A percentile compares a stretch with the other conserved stretches of the same genome.
Evolutionary conservation across 179 eudicot genomes (phyloP).

Genomic region (Beta lomatogona): DNA sequence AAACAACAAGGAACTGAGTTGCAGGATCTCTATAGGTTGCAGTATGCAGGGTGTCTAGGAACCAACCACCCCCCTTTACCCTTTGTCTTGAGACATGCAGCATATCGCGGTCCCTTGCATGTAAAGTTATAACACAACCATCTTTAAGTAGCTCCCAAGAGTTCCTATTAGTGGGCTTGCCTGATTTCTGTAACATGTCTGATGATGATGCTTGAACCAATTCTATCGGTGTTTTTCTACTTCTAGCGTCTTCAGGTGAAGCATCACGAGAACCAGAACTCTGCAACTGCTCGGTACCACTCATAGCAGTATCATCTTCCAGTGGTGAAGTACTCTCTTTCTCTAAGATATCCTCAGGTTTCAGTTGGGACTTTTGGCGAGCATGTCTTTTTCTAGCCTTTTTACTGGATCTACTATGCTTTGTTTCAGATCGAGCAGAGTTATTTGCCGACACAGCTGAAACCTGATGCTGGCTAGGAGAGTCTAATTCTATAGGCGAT

Average conservation of each 20-base stretch:
- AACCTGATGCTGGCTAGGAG: conserved; percentile 60
- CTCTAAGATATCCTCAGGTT: conserved; percentile 63
- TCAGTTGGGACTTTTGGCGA: conserved; percentile 73
- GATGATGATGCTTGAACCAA: conserved; percentile 50
- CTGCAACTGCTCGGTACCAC: conserved; percentile 80
- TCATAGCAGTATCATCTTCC: conserved; percentile 91
- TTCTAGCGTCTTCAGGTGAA: conserved; percentile 76
- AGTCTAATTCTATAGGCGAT: conserved; percentile 43
- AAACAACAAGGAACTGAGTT: conserved; percentile 87
- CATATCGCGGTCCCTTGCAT: conserved; percentile 61
- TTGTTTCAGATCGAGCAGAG: conserved; percentile 62
- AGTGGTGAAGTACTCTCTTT: conserved; percentile 67
- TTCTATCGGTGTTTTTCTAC: conserved; percentile 59
- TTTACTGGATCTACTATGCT: conserved; percentile 90
- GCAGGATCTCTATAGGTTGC: conserved; percentile 96
- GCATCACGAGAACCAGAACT: conserved; percentile 82
- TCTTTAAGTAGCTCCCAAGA: conserved; percentile 66
- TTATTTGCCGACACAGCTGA: conserved; percentile 53
- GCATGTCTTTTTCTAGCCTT: conserved; percentile 88
- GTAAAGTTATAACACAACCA: conserved; percentile 83
- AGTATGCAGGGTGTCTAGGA: conserved; percentile 68
- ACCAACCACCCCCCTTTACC: conserved; percentile 94
- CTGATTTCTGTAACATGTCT: conserved; percentile 45
- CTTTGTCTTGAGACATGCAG: conserved; percentile 93
- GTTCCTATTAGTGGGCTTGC: conserved; percentile 43